Conservation (phyloP, 2,329 filamentous ascomycete species). For the Phaeophleospora eucalypticola region DNA sequence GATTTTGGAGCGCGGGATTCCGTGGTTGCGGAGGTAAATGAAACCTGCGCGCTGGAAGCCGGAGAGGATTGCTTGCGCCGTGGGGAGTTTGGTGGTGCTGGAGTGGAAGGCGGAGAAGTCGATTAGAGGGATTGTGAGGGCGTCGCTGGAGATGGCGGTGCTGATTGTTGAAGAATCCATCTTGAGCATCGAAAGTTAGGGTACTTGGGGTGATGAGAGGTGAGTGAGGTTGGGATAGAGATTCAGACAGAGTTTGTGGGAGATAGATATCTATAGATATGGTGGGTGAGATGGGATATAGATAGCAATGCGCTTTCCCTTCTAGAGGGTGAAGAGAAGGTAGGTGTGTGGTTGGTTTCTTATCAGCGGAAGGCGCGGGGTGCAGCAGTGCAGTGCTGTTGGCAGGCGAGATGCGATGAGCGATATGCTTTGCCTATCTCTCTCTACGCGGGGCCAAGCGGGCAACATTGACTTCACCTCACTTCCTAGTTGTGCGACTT, state of each 20-base stretch:
- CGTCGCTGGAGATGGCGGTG: conserved; percentile 30
- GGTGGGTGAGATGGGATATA: no score
- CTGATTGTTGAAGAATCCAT: conserved; percentile 21
- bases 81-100: conserved; percentile 48
- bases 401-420: no score
- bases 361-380: no score
- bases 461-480: background rate
- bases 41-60: conserved; percentile 86
- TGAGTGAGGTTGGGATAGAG: background rate
- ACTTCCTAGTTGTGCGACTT: background rate
- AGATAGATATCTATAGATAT: no score
- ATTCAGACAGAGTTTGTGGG: background rate
- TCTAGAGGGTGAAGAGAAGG: no score
- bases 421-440: no score
- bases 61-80: conserved; percentile 67
- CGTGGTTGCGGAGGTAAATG: conserved; percentile 79
- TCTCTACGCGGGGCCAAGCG: background rate
- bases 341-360: no score
- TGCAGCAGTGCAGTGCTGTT: no score
- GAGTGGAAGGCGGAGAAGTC: conserved; percentile 68
- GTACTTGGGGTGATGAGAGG: background rate
- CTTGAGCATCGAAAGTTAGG: no score
- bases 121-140: conserved; percentile 52
- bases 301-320: no score
- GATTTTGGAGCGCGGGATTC: conserved; percentile 53